Evolutionary conservation across 2,329 filamentous ascomycete species (phyloP).

Genomic region (Botryotinia narcissicola): DNA sequence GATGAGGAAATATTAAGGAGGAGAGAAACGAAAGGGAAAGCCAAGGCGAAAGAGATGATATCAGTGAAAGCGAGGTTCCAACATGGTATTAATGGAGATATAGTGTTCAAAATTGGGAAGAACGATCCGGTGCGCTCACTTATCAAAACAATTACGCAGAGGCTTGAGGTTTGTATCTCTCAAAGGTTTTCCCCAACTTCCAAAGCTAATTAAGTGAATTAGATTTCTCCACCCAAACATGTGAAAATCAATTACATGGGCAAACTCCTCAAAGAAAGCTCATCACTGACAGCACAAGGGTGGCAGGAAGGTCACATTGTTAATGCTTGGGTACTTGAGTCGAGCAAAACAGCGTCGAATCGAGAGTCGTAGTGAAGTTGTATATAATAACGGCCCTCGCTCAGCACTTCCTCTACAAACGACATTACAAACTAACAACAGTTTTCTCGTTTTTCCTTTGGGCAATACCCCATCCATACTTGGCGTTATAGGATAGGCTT

Average conservation of each 20-base stretch:
- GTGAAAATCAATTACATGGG: conserved; percentile 79
- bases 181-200: not conserved
- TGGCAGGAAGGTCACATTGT: conserved; percentile 75
- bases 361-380: not conserved
- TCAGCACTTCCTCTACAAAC: not conserved
- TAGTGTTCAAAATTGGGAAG: conserved; percentile 56
- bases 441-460: not conserved
- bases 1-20: conserved; percentile 46
- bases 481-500: conserved; percentile 6
- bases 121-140: conserved; percentile 64
- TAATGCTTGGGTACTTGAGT: conserved; percentile 52
- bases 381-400: conserved; percentile 2
- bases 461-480: conserved; percentile 9
- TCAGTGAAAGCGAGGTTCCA: conserved; percentile 32
- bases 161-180: conserved; percentile 56
- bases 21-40: conserved; percentile 48
- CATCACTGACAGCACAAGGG: conserved; percentile 64
- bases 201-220: conserved; percentile 11
- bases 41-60: conserved; percentile 32
- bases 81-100: conserved; percentile 56
- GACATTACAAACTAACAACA: not conserved
- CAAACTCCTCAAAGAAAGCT: conserved; percentile 69
- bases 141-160: conserved; percentile 59
- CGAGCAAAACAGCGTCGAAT: not conserved
- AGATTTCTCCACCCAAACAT: conserved; percentile 56